These are phyloP conservation scores for Moniliella sp. DNA, from an alignment of 1,284 basidiomycete genomes.

Conservation along the genomic window DNA sequence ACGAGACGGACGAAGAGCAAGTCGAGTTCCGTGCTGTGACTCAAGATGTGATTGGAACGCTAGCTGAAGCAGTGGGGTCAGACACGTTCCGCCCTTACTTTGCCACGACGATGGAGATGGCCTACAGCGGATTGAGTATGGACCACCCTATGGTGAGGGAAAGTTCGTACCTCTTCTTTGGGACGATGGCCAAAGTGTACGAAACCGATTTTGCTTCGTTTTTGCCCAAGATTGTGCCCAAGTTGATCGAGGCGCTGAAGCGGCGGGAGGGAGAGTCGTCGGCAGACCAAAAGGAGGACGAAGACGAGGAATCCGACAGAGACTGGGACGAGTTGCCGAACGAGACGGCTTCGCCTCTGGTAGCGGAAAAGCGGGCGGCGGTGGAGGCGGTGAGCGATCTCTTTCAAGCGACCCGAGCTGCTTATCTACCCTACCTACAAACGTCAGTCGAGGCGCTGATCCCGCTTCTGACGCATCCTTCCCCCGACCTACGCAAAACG, in stretches of 20 bases:
- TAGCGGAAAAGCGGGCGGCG: constrained; percentile 96
- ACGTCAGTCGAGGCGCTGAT: constrained; percentile 54
- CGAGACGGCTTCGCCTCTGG: constrained; percentile 81
- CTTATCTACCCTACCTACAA: constrained; percentile 68
- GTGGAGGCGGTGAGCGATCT: constrained; percentile 84
- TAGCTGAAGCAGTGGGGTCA: constrained; percentile 85
- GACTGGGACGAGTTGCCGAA: constrained; percentile 45
- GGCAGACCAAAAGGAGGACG: constrained; percentile 40
- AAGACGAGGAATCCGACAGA: constrained; percentile 40
- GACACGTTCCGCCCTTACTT: constrained; percentile 90
- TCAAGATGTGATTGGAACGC: constrained; percentile 91
- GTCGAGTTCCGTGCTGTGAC: constrained; percentile 81
- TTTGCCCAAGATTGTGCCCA: constrained; percentile 64
- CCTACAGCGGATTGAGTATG: constrained; percentile 71
- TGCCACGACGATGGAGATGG: constrained; percentile 79
- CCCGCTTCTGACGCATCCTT: constrained; percentile 70
- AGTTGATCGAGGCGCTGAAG: constrained; percentile 61
- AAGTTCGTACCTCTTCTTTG: constrained; percentile 94
- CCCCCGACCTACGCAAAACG: constrained; percentile 91
- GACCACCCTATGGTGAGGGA: constrained; percentile 68
- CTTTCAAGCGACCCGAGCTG: constrained; percentile 56
- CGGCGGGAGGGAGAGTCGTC: constrained; percentile 43
- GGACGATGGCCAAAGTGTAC: constrained; percentile 88
- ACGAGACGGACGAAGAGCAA: constrained; percentile 58
- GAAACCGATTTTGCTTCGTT: constrained; percentile 78